Conservation (phyloP, 192 early-diverging fungal species). For the Entomortierella lignicola region DNA sequence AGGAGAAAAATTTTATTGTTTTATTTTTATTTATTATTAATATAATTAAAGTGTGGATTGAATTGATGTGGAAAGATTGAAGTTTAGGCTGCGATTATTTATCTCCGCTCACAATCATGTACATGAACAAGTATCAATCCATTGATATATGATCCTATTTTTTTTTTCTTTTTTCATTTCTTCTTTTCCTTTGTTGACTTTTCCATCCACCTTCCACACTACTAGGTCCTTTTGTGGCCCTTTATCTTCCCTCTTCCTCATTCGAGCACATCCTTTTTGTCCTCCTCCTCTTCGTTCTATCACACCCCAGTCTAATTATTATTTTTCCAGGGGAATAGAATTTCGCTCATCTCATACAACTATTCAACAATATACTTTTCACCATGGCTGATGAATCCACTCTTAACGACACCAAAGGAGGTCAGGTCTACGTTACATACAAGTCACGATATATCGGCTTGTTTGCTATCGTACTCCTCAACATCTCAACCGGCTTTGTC, state of each 20-base stretch:
- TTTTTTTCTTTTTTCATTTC: slow-evolving; percentile 1
- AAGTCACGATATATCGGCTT: slow-evolving; percentile 58
- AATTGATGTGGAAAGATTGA: too few relatives aligned
- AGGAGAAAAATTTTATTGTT: too few relatives aligned
- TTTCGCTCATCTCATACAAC: slow-evolving; percentile 6
- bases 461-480: slow-evolving; percentile 58
- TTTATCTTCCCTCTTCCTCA: neutral
- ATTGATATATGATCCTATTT: neutral
- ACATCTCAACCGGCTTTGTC: slow-evolving; percentile 59
- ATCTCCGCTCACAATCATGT: too few relatives aligned
- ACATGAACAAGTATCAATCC: neutral
- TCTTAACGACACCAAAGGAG: slow-evolving; percentile 7
- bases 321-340: slow-evolving; percentile 6
- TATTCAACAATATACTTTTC: neutral
- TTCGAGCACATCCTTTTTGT: neutral
- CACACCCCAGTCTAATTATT: neutral
- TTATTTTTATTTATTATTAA: too few relatives aligned
- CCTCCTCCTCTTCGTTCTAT: neutral
- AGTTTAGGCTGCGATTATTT: too few relatives aligned
- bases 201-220: slow-evolving; percentile 29
- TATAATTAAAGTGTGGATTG: too few relatives aligned
- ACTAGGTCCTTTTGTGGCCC: neutral
- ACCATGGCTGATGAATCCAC: slow-evolving; percentile 15
- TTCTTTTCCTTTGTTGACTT: slow-evolving; percentile 16
- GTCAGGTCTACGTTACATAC: slow-evolving; percentile 50